Evolutionary conservation across 2,329 filamentous ascomycete species (phyloP), one percentile per base, ranked within the genome.

Genomic region (Trichothecium roseum): DNA sequence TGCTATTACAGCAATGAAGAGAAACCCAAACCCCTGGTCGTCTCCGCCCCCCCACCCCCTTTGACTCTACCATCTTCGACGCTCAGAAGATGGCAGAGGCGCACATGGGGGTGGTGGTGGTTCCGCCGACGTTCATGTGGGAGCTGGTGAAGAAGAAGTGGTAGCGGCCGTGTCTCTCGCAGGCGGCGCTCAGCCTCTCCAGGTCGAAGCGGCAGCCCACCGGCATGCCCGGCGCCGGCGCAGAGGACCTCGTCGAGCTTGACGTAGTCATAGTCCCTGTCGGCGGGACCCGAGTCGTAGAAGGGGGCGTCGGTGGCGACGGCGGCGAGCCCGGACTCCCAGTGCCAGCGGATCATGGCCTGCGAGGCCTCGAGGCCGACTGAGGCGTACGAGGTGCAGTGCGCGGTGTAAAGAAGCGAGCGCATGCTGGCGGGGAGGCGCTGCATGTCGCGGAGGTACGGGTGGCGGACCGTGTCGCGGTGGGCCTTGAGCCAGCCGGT

Each of bases 101-200:
- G 41, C 68, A 69, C 24, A 64, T 62, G 16, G 66, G 68, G 18
- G 61, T 68, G 2, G 56, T 62, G 3, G 71, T 53, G 2, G 67
- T 42, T 12, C 40, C 39, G 4, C 49, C 42, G 13, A 61, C 59
- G 42, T 60, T 57, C 24, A 48, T 50, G 20, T 54, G 53, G 45
- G 59, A 54, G 36, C 56, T 60, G 4, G 46, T 48, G 18, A 64
- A 41, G 41, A 63, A 63, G 43, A 64, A 63, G 22, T 47, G 55
- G 45, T 51, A 64, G 33, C 58, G 46, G 20, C 45, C 42, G 13
- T 42, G 35, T 33, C 50, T 45, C 41, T 52, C 44, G 40, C 60
- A 64, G 28, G 59, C 45, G 30, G 38, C 43, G 3, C 54, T 51
- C 35, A 64, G 38, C 22, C 42, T 47, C 41, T 64, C 60, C 20